Conservation (phyloP, 2,329 filamentous ascomycete genomes). For the Aspergillus ochraceus region DNA sequence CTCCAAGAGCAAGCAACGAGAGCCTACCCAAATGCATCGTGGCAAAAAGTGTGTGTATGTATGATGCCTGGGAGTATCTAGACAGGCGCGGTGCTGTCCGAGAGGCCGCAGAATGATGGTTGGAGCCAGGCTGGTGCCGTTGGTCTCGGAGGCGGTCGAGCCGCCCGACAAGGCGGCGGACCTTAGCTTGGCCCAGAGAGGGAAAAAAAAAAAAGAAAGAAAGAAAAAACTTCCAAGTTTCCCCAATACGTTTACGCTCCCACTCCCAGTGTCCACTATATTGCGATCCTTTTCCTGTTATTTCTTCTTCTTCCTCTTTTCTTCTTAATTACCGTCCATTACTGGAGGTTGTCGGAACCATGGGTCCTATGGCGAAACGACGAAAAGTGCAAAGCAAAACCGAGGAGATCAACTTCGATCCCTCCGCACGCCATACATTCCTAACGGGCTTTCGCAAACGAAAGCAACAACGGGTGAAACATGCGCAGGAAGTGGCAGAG, state of each 20-base stretch:
- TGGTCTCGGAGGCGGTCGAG: conserved; percentile 37
- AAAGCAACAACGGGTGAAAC: conserved; percentile 80
- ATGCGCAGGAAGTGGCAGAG: conserved; percentile 77
- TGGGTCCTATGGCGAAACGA: conserved; percentile 65
- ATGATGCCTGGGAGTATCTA: not conserved
- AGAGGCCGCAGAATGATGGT: conserved; percentile 27
- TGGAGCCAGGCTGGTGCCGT: conserved; percentile 27
- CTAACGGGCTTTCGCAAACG: conserved; percentile 97
- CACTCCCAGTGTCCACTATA: conserved; percentile 4
- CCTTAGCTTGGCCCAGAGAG: conserved; percentile 24
- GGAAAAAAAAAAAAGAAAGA: not conserved
- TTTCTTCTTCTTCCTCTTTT: not conserved
- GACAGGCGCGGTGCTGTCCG: conserved; percentile 13
- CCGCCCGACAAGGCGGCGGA: conserved; percentile 22
- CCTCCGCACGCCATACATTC: conserved; percentile 76
- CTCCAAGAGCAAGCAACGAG: conserved; percentile 52
- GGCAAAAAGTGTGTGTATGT: conserved; percentile 13
- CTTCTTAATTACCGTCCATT: not conserved
- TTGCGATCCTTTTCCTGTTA: not conserved
- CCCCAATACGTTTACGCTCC: not conserved
- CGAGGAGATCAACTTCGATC: conserved; percentile 85
- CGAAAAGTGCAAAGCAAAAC: conserved; percentile 61
- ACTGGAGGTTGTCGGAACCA: conserved; percentile 19
- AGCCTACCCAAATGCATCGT: conserved; percentile 46
- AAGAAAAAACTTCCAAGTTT: not conserved